These are phyloP conservation scores for Colletotrichum lini DNA, from an alignment of 2,329 filamentous ascomycete genomes.

Conservation along the genomic window DNA sequence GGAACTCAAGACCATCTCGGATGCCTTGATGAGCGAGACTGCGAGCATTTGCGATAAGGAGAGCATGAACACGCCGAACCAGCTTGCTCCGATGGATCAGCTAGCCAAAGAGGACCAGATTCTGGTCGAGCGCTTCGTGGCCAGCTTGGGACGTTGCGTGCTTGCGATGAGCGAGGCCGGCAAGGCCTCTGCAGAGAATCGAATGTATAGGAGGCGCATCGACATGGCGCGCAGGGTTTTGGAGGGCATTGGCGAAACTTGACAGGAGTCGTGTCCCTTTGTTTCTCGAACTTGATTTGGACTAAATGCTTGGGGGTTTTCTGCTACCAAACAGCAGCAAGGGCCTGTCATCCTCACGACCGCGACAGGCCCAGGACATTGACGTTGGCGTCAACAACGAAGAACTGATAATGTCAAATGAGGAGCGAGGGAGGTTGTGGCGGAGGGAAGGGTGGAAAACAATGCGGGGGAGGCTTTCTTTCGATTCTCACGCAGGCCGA, in stretches of 20 bases:
- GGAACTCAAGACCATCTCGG: constrained; percentile 63
- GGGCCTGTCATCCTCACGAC: not conserved
- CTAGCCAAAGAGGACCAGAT: constrained; percentile 71
- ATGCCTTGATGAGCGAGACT: constrained; percentile 64
- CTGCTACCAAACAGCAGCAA: constrained; percentile 11
- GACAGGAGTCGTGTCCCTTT: constrained; percentile 24
- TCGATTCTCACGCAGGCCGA: not conserved
- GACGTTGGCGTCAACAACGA: constrained; percentile 34
- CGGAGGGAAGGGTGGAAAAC: constrained; percentile 1
- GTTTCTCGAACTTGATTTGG: constrained; percentile 28
- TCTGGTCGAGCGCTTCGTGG: constrained; percentile 72
- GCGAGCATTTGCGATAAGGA: constrained; percentile 57
- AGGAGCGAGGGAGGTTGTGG: constrained; percentile 24
- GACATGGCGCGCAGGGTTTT: constrained; percentile 82
- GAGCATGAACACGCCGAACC: constrained; percentile 47
- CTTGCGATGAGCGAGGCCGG: constrained; percentile 70
- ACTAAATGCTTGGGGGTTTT: constrained; percentile 14
- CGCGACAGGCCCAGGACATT: constrained; percentile 11
- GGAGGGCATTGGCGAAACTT: constrained; percentile 72
- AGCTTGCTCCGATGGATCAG: constrained; percentile 60
- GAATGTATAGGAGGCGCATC: constrained; percentile 78
- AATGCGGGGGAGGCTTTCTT: constrained; percentile 4
- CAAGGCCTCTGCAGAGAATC: constrained; percentile 69
- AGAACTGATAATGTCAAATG: constrained; percentile 42
- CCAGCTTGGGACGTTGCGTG: constrained; percentile 72